Conservation (phyloP, 2,329 filamentous ascomycete genomes). For the Pseudohalonectria lignicola region DNA sequence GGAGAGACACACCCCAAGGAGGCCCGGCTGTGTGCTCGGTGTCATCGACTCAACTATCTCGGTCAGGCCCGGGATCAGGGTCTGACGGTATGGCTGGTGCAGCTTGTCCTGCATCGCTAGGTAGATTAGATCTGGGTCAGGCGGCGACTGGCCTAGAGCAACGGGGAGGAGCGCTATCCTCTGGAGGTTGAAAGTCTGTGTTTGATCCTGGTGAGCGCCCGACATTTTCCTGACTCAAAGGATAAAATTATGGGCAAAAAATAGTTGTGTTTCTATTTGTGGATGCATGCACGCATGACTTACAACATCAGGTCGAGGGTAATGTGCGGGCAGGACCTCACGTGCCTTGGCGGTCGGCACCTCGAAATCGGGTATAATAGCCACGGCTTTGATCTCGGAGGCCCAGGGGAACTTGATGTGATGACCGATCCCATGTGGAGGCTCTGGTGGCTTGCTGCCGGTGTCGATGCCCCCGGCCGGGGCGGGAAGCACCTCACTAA, state of each 20-base stretch:
- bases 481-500: constrained; percentile 84
- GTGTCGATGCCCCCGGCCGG: constrained; percentile 89
- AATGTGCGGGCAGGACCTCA: constrained; percentile 69
- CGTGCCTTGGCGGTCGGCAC: constrained; percentile 89
- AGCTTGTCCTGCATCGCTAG: constrained; percentile 98
- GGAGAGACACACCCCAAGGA: constrained; percentile 88
- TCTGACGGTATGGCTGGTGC: constrained; percentile 91
- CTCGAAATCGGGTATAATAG: constrained; percentile 92
- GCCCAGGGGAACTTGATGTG: constrained; percentile 95
- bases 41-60: constrained; percentile 89
- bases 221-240: no score
- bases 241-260: no score
- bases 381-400: constrained; percentile 89
- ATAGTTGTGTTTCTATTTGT: no score
- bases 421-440: constrained; percentile 87
- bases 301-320: constrained; percentile 75
- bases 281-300: no score
- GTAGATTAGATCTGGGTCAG: constrained; percentile 88
- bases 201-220: no score
- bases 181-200: constrained; percentile 79
- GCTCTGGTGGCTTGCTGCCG: constrained; percentile 72
- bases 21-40: constrained; percentile 72
- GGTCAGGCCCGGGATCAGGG: constrained; percentile 80
- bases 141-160: constrained; percentile 79
- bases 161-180: constrained; percentile 84